Percentiles rank a stretch among this genome's conserved stretches.
phyloP scores from a whole-genome alignment of 441 rosid species.

The Brassica balearica region DNA sequence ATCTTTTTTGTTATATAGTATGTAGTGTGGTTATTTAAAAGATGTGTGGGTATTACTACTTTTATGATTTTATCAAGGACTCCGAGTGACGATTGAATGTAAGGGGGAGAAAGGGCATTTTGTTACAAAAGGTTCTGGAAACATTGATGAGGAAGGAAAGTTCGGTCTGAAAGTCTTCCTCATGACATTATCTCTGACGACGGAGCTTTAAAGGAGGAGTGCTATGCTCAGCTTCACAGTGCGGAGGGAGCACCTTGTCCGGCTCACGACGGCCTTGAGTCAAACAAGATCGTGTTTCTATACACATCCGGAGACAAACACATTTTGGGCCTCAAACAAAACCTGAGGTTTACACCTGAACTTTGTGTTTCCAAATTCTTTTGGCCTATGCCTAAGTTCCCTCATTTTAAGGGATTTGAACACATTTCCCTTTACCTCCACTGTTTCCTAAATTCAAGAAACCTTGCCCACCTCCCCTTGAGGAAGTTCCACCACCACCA shows the following conservation, averaged over 20 bases:
- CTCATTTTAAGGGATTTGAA: slow-evolving; percentile 48
- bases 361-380: slow-evolving; percentile 70
- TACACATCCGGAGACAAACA: slow-evolving; percentile 51
- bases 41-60: slow-evolving; percentile 1
- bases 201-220: slow-evolving; percentile 68
- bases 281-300: slow-evolving; percentile 63
- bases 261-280: slow-evolving; percentile 52
- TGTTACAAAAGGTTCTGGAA: slow-evolving; percentile 59
- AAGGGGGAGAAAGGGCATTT: slow-evolving; percentile 58
- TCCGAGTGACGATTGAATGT: slow-evolving; percentile 78
- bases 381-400: slow-evolving; percentile 60
- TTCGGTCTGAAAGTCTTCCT: slow-evolving; percentile 63
- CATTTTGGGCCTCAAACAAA: slow-evolving; percentile 60
- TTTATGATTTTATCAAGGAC: slow-evolving; percentile 52
- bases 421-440: slow-evolving; percentile 46
- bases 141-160: slow-evolving; percentile 71
- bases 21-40: neutral
- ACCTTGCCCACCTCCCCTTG: slow-evolving; percentile 46
- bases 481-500: slow-evolving; percentile 36
- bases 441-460: slow-evolving; percentile 30
- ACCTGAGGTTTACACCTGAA: slow-evolving; percentile 61
- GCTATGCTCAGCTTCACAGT: slow-evolving; percentile 88
- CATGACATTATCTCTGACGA: slow-evolving; percentile 51
- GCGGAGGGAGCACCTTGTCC: slow-evolving; percentile 69
- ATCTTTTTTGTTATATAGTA: neutral